Percentiles rank a stretch among this genome's conserved stretches.
Conservation (phyloP, 768 basidiomycete species). For the Tulasnella sp. region DNA sequence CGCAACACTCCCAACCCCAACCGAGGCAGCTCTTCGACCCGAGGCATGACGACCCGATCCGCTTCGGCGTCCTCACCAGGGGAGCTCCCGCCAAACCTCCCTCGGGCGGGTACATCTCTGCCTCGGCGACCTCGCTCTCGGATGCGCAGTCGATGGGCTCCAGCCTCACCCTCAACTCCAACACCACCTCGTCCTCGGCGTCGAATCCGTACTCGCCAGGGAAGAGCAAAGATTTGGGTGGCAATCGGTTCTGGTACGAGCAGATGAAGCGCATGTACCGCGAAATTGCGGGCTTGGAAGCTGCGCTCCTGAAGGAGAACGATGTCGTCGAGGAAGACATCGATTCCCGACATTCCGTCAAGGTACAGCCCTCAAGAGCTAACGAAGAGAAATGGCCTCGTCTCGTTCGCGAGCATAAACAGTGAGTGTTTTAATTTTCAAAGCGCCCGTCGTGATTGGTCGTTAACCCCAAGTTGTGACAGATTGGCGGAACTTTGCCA, state of each 20-base stretch:
- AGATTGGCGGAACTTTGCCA: conserved; percentile 89
- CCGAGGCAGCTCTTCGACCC: conserved; percentile 71
- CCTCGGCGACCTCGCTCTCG: conserved; percentile 49
- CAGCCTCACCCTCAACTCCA: conserved; percentile 19
- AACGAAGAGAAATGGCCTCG: conserved; percentile 61
- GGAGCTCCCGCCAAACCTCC: conserved; percentile 46
- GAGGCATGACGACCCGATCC: conserved; percentile 80
- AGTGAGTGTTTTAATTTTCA: conserved; percentile 38
- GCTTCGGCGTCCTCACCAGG: conserved; percentile 56
- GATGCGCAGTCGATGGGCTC: conserved; percentile 19
- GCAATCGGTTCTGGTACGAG: conserved; percentile 52
- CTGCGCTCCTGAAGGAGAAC: conserved; percentile 40
- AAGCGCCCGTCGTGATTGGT: not conserved
- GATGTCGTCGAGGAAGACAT: conserved; percentile 44
- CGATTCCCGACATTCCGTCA: conserved; percentile 28
- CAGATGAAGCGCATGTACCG: conserved; percentile 80
- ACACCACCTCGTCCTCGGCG: conserved; percentile 23
- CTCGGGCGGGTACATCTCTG: conserved; percentile 22
- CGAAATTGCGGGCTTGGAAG: conserved; percentile 67
- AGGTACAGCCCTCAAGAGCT: conserved; percentile 27
- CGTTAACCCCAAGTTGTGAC: conserved; percentile 9
- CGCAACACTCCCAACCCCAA: conserved; percentile 24
- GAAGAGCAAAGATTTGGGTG: conserved; percentile 30
- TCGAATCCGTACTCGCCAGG: conserved; percentile 37
- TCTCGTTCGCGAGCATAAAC: conserved; percentile 69